These are phyloP conservation scores for Comarum palustre DNA, from an alignment of 306 rosid species.

Conservation along the genomic window DNA sequence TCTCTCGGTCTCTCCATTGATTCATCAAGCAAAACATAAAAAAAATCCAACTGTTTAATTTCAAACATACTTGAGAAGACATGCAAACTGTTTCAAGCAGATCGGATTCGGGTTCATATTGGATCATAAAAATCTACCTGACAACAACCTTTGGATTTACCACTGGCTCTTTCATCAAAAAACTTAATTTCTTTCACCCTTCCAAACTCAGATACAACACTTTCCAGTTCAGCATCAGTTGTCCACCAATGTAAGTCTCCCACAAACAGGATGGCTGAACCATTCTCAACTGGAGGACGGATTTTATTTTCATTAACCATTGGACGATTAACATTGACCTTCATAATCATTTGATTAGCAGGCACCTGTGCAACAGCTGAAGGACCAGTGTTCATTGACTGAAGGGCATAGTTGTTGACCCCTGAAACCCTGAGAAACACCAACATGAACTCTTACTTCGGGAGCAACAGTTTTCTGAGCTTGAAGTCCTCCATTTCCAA, in stretches of 20 bases:
- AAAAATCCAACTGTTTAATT: too few species aligned
- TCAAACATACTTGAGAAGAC: too few species aligned
- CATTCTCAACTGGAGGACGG: conserved; percentile 33
- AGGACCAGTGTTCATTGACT: conserved; percentile 24
- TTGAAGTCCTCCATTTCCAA: conserved; percentile 31
- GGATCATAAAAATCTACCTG: conserved; percentile 47
- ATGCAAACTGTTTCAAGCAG: too few species aligned
- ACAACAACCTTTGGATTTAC: conserved; percentile 57
- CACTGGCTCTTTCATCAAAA: conserved; percentile 53
- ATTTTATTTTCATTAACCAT: conserved; percentile 36
- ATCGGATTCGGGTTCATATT: too few species aligned
- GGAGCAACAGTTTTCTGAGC: conserved; percentile 34
- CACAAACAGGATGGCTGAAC: conserved; percentile 39
- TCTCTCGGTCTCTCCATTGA: too few species aligned
- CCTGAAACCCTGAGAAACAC: conserved; percentile 28
- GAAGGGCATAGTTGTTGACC: conserved; percentile 27
- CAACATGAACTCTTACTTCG: conserved; percentile 24
- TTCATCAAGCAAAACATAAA: too few species aligned
- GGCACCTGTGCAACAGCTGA: conserved; percentile 25
- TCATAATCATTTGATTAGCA: conserved; percentile 27
- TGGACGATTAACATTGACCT: conserved; percentile 24
- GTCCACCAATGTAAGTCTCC: conserved; percentile 63
- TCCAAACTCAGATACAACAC: conserved; percentile 37
- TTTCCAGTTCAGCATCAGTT: conserved; percentile 49
- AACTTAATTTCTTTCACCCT: conserved; percentile 50